phyloP scores from a whole-genome alignment of 192 early-diverging fungal genomes.

The Rhizophagus clarus region DNA sequence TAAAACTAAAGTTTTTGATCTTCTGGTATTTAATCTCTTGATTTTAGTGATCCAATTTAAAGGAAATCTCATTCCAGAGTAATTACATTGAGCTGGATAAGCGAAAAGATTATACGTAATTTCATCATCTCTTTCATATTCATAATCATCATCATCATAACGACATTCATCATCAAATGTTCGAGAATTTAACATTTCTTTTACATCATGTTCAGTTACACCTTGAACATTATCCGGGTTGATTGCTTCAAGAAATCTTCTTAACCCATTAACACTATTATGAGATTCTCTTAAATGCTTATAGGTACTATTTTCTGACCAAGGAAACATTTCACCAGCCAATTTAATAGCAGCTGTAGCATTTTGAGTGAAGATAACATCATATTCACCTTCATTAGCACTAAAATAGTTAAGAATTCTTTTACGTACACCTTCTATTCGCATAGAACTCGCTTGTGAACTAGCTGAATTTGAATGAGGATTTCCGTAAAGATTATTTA shows the following conservation, averaged over 20 bases:
- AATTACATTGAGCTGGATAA: slow-evolving; percentile 87
- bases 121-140: background rate
- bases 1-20: slow-evolving; percentile 53
- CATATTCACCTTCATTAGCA: slow-evolving; percentile 58
- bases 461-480: slow-evolving; percentile 65
- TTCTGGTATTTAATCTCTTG: slow-evolving; percentile 37
- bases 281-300: slow-evolving; percentile 71
- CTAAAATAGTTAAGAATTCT: slow-evolving; percentile 61
- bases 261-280: slow-evolving; percentile 76
- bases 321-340: slow-evolving; percentile 71
- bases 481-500: slow-evolving; percentile 59
- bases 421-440: slow-evolving; percentile 55
- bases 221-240: slow-evolving; percentile 34
- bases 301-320: slow-evolving; percentile 46
- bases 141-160: background rate
- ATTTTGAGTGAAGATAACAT: slow-evolving; percentile 76
- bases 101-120: slow-evolving; percentile 61
- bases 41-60: slow-evolving; percentile 57
- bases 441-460: slow-evolving; percentile 52
- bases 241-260: slow-evolving; percentile 51
- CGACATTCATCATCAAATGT: too few species aligned
- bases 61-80: slow-evolving; percentile 73
- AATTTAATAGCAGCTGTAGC: slow-evolving; percentile 78
- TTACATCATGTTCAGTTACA: slow-evolving; percentile 34
- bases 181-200: background rate